Conservation (phyloP, 2,329 filamentous ascomycete genomes). For the Dothidotthia symphoricarpi region DNA sequence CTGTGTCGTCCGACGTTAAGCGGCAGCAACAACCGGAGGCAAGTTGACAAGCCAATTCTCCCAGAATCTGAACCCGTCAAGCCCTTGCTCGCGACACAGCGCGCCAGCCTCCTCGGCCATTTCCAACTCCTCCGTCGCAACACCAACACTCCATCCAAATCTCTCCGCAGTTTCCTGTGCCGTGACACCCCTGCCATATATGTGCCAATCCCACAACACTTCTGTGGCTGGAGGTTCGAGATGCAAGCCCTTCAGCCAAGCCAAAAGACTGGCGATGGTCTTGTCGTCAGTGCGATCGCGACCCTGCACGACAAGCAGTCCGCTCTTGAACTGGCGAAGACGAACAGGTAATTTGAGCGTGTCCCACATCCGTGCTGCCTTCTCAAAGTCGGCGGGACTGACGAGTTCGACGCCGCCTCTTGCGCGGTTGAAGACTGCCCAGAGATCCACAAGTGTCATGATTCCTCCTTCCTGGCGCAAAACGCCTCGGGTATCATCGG, state of each 20-base stretch:
- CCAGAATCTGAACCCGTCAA: constrained; percentile 93
- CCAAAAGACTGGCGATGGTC: constrained; percentile 71
- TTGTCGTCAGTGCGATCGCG: constrained; percentile 87
- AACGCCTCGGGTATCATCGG: constrained; percentile 39
- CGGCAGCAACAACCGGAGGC: constrained; percentile 3
- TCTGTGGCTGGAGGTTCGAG: constrained; percentile 63
- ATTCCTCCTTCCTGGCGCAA: constrained; percentile 41
- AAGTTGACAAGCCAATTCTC: constrained; percentile 59
- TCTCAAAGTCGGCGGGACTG: constrained; percentile 86
- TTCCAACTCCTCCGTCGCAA: constrained; percentile 90
- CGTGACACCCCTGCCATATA: constrained; percentile 81
- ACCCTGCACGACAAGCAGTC: constrained; percentile 89
- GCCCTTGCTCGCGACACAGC: constrained; percentile 84
- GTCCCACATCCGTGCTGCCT: constrained; percentile 85
- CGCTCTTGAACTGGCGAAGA: constrained; percentile 84
- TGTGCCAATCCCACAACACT: constrained; percentile 70
- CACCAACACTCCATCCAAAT: constrained; percentile 96
- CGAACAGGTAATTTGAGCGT: constrained; percentile 81
- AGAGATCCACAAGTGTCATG: constrained; percentile 43
- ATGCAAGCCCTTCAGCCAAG: constrained; percentile 76
- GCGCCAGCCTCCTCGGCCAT: constrained; percentile 93
- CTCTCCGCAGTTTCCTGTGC: constrained; percentile 83
- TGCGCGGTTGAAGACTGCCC: constrained; percentile 79
- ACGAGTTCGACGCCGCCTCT: constrained; percentile 92
- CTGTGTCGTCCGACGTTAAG: not conserved